Evolutionary conservation across 2,329 filamentous ascomycete genomes (phyloP), one percentile per base, ranked within the genome.

Genomic region (Diaporthe humulicola): DNA sequence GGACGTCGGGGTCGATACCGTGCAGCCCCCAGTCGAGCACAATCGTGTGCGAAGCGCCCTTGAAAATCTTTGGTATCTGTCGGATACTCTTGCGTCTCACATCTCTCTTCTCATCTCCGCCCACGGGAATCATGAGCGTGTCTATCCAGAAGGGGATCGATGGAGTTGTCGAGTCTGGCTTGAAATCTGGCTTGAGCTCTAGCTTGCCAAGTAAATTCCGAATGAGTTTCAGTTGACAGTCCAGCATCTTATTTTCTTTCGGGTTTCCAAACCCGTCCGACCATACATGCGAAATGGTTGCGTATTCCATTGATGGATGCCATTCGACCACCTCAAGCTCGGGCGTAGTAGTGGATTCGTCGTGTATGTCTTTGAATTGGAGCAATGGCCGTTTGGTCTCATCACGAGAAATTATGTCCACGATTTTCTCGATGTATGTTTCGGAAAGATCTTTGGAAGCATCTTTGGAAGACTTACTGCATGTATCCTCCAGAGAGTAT

Each of bases 11-110:
- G 15, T 57, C 30, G 54, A 22, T 57, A 33, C 28, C 17, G 8
- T 57, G 54, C 28, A 57, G 54, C 5, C 28, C 54, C 54, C 54
- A 57, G 54, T 57, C 54, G 30, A 57, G 30, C 54, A 57, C 54
- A 36, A 57, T 57, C 15, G 54, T 57, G 54, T 57, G 54, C 7
- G 54, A 57, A 36, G 54, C 54, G 17, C 22, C 54, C 30, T 57
- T 36, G 30, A 57, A 57, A 22, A 57, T 57, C 17, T 36, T 57
- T 12, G 54, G 54, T 57, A 57, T 57, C 54, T 57, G 54, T 33
- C 54, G 54, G 17, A 57, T 57, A 22, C n/a, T 57, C 22, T 57
- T 57, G 28, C 30, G 30, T 57, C 54, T 19, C 28, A 57, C 30
- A 4, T 33, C 30, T 57, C 22, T 57, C 28, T 9, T 14, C 15